phyloP scores from a whole-genome alignment of 202 grass and related monocot species.

The Dendrocalamus latiflorus region DNA sequence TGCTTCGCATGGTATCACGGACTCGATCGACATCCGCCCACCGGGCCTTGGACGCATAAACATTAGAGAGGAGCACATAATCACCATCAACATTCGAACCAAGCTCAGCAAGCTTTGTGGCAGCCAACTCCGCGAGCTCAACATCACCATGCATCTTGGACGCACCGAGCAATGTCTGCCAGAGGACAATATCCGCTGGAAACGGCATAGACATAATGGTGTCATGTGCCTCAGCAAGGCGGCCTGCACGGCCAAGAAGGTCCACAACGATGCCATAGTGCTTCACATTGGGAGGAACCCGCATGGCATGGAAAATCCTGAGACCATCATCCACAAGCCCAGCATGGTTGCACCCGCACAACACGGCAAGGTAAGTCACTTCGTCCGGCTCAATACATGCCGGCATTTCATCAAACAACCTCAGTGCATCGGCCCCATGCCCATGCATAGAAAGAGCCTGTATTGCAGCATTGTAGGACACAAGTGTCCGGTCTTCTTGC shows the following conservation, averaged over 20 bases:
- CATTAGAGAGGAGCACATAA: constrained; percentile 86
- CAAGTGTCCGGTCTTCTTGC: constrained; percentile 40
- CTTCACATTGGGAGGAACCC: constrained; percentile 54
- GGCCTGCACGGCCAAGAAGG: constrained; percentile 62
- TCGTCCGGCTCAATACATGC: constrained; percentile 43
- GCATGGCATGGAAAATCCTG: constrained; percentile 68
- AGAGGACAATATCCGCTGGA: constrained; percentile 63
- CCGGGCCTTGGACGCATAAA: constrained; percentile 67
- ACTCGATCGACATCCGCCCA: constrained; percentile 71
- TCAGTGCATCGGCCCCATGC: constrained; percentile 43
- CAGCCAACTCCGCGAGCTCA: constrained; percentile 60
- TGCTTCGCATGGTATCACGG: constrained; percentile 63
- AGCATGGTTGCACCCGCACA: constrained; percentile 76
- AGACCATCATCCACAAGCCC: constrained; percentile 66
- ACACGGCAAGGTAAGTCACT: constrained; percentile 66
- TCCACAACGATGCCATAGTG: constrained; percentile 80
- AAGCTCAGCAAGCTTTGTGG: constrained; percentile 51
- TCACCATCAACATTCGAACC: constrained; percentile 82
- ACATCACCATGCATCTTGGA: constrained; percentile 63
- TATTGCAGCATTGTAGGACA: constrained; percentile 70
- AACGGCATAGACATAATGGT: constrained; percentile 65
- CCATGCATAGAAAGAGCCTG: constrained; percentile 66
- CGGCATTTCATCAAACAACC: constrained; percentile 73
- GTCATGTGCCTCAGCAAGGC: constrained; percentile 58
- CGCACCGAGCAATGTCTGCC: constrained; percentile 85